Conservation (phyloP, 1,284 basidiomycete genomes). For the Ustilago vetiveriae region DNA sequence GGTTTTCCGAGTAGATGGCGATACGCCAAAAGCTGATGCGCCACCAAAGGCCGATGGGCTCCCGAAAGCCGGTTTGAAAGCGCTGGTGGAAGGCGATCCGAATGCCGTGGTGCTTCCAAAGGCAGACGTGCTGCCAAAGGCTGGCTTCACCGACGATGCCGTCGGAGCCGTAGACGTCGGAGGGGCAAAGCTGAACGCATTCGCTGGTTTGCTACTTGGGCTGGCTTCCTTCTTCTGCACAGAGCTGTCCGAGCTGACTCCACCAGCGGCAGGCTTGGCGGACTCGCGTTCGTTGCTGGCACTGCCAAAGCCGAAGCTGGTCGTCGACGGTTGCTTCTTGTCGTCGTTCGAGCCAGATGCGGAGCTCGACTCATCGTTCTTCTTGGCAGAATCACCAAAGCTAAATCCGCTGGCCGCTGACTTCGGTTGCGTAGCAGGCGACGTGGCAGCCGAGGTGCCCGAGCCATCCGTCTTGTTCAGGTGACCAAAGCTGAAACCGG, state of each 20-base stretch:
- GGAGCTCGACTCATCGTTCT: constrained; percentile 1
- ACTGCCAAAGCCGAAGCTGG: constrained; percentile 21
- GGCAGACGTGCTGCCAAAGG: constrained; percentile 13
- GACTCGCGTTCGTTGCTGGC: constrained; percentile 9
- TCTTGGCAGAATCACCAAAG: constrained; percentile 15
- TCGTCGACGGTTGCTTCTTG: constrained; percentile 1
- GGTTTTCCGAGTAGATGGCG: constrained; percentile 2
- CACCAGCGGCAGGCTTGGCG: background rate
- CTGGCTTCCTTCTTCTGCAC: too few species aligned
- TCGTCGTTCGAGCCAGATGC: constrained; percentile 1
- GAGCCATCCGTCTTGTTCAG: constrained; percentile 1
- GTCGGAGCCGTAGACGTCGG: constrained; percentile 5
- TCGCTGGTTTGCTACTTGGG: constrained; percentile 5
- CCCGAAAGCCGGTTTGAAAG: constrained; percentile 4
- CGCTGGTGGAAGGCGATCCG: background rate
- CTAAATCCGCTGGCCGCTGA: constrained; percentile 7
- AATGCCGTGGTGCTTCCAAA: constrained; percentile 8
- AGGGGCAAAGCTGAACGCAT: constrained; percentile 33
- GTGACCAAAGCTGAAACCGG: constrained; percentile 7
- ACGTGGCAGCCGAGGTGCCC: too few species aligned
- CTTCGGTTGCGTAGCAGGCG: background rate
- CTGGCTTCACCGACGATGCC: background rate
- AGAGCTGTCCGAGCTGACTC: constrained; percentile 1
- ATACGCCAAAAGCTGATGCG: background rate
- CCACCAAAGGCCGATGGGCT: constrained; percentile 9